phyloP scores from a whole-genome alignment of 768 basidiomycete genomes.

The Rhodotorula toruloides region DNA sequence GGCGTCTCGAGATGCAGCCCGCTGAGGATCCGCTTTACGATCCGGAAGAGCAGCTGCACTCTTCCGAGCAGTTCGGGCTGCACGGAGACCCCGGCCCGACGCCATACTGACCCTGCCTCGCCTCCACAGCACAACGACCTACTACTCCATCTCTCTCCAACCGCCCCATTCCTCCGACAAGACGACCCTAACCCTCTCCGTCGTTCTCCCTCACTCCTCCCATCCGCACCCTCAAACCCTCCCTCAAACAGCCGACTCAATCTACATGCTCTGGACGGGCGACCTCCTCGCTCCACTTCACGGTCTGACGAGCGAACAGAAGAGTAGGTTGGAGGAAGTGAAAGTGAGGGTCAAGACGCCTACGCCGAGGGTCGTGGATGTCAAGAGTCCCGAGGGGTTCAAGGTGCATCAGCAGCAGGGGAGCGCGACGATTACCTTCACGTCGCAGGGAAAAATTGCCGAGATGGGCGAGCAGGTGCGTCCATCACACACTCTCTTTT shows the following conservation, averaged over 20 bases:
- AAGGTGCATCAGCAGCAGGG: conserved; percentile 14
- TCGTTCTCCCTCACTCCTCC: conserved; percentile 14
- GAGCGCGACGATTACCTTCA: conserved; percentile 16
- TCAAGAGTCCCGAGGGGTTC: conserved; percentile 10
- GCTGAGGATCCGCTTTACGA: background rate
- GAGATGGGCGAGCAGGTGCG: conserved; percentile 15
- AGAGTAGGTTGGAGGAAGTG: conserved; percentile 15
- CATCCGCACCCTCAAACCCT: conserved; percentile 30
- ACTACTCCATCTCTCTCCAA: conserved; percentile 21
- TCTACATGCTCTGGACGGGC: conserved; percentile 39
- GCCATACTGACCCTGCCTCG: background rate
- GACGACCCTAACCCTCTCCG: conserved; percentile 21
- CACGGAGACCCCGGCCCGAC: background rate
- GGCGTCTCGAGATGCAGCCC: background rate
- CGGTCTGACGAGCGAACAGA: conserved; percentile 3
- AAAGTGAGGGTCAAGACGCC: conserved; percentile 39
- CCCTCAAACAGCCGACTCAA: conserved; percentile 34
- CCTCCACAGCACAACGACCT: conserved; percentile 14
- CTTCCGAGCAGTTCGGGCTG: background rate
- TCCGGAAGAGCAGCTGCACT: background rate
- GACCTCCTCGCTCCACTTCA: conserved; percentile 38
- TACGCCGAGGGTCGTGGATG: conserved; percentile 14
- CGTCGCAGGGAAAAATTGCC: conserved; percentile 11
- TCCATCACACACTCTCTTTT: background rate
- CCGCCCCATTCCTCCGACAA: background rate